Conservation (phyloP, 1,284 basidiomycete genomes). For the Cryptococcus hybrid region DNA sequence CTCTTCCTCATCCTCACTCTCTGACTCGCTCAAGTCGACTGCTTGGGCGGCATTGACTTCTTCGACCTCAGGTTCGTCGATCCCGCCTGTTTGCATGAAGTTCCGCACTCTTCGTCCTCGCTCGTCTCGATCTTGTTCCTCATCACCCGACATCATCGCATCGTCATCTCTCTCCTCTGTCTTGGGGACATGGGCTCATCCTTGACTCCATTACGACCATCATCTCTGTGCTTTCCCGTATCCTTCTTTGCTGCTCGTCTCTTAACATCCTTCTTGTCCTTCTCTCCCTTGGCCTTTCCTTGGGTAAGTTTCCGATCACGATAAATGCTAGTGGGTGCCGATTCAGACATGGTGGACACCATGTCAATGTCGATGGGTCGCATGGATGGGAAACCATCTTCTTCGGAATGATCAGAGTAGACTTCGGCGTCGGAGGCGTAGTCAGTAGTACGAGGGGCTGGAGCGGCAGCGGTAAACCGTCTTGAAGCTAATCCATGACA, state of each 20-base stretch:
- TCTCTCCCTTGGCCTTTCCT: constrained; percentile 41
- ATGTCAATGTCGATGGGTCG: constrained; percentile 75
- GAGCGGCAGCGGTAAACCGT: neutral
- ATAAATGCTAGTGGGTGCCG: constrained; percentile 74
- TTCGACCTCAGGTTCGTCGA: constrained; percentile 57
- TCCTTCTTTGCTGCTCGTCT: neutral
- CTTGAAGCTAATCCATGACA: neutral
- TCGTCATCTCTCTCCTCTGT: constrained; percentile 35
- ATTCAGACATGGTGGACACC: constrained; percentile 77
- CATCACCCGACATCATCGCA: constrained; percentile 36
- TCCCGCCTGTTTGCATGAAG: constrained; percentile 45
- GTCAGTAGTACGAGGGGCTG: constrained; percentile 33
- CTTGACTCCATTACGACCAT: constrained; percentile 24
- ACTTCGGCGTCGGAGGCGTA: constrained; percentile 54
- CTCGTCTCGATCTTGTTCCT: constrained; percentile 38
- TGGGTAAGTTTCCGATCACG: constrained; percentile 52
- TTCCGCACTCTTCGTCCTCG: constrained; percentile 25
- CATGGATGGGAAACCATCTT: constrained; percentile 67
- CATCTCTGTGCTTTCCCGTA: no score
- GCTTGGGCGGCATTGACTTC: constrained; percentile 65
- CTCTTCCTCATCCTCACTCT: constrained; percentile 81
- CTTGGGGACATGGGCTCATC: constrained; percentile 42
- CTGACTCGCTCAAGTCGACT: constrained; percentile 76
- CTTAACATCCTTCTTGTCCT: constrained; percentile 22
- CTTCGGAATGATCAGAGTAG: constrained; percentile 89